Percentiles rank a stretch among this genome's conserved stretches.
Conservation (phyloP, 805 yeast genomes). For the Metschnikowia lachancei region DNA sequence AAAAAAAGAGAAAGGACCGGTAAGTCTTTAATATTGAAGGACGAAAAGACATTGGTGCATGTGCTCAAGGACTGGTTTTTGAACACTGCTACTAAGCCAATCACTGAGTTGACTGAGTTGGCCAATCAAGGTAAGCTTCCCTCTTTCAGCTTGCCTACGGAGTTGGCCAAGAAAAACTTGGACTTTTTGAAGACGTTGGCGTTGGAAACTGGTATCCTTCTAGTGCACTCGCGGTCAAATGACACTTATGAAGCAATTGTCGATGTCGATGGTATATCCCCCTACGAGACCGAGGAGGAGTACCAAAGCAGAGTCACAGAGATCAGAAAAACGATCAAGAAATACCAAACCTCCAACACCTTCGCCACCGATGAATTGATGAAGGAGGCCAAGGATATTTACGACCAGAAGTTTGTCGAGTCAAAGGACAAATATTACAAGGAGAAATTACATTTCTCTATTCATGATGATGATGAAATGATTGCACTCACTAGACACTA, state of each 20-base stretch:
- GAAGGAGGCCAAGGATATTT: conserved; percentile 53
- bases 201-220: conserved; percentile 61
- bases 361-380: conserved; percentile 57
- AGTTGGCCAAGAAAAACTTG: conserved; percentile 47
- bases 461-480: conserved; percentile 58
- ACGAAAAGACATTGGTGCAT: conserved; percentile 73
- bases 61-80: conserved; percentile 50
- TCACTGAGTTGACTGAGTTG: conserved; percentile 35
- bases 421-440: conserved; percentile 90
- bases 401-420: conserved; percentile 65
- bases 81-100: conserved; percentile 29
- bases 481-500: conserved; percentile 72
- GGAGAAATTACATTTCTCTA: conserved; percentile 70
- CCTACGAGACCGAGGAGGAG: conserved; percentile 66
- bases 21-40: conserved; percentile 60
- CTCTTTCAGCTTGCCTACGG: conserved; percentile 42
- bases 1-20: conserved; percentile 65
- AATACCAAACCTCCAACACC: conserved; percentile 61
- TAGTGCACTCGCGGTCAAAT: conserved; percentile 59
- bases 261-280: conserved; percentile 73
- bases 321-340: conserved; percentile 54
- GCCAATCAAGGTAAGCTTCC: conserved; percentile 30
- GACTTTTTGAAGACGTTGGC: conserved; percentile 65
- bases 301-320: conserved; percentile 50
- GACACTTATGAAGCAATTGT: conserved; percentile 57